Percentiles rank a stretch among this genome's conserved stretches.
Evolutionary conservation across 2,329 filamentous ascomycete species (phyloP).

Genomic region (Exophiala xenobiotica): DNA sequence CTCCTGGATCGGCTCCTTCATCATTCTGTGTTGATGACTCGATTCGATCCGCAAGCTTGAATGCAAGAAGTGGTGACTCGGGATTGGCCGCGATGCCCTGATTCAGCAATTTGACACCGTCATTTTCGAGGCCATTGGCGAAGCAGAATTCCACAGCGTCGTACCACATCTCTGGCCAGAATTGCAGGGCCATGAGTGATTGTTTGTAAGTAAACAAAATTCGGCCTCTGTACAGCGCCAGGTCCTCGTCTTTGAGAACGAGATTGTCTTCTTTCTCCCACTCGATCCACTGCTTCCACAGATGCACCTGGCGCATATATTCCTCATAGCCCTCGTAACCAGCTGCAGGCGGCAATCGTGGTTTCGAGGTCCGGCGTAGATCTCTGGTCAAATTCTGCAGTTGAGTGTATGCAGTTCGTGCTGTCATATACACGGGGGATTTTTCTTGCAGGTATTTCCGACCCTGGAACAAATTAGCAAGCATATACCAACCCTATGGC

Average conservation of each 20-base stretch:
- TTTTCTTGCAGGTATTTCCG: slow-evolving; percentile 93
- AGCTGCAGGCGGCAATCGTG: slow-evolving; percentile 75
- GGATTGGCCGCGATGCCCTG: slow-evolving; percentile 87
- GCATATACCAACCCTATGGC: slow-evolving; percentile 1
- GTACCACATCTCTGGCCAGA: slow-evolving; percentile 95
- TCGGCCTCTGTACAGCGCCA: slow-evolving; percentile 70
- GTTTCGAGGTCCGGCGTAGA: slow-evolving; percentile 73
- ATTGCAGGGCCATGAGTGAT: slow-evolving; percentile 86
- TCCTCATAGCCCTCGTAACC: slow-evolving; percentile 87
- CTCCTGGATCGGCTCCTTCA: slow-evolving; percentile 68
- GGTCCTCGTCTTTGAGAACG: slow-evolving; percentile 79
- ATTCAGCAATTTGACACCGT: slow-evolving; percentile 75
- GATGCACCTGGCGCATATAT: slow-evolving; percentile 76
- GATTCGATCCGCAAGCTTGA: slow-evolving; percentile 84
- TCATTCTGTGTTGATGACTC: slow-evolving; percentile 75
- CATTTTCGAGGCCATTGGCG: slow-evolving; percentile 67
- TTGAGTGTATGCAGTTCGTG: slow-evolving; percentile 83
- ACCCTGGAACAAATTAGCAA: slow-evolving; percentile 55
- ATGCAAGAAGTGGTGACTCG: slow-evolving; percentile 84
- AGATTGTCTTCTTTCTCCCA: slow-evolving; percentile 95
- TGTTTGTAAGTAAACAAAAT: slow-evolving; percentile 91
- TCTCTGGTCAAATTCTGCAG: slow-evolving; percentile 84
- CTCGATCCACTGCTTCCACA: slow-evolving; percentile 91
- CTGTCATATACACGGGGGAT: slow-evolving; percentile 93
- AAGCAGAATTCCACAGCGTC: slow-evolving; percentile 93